Conservation (phyloP, 1,139 yeast species). For the Protomyces lactucae-debilis region DNA sequence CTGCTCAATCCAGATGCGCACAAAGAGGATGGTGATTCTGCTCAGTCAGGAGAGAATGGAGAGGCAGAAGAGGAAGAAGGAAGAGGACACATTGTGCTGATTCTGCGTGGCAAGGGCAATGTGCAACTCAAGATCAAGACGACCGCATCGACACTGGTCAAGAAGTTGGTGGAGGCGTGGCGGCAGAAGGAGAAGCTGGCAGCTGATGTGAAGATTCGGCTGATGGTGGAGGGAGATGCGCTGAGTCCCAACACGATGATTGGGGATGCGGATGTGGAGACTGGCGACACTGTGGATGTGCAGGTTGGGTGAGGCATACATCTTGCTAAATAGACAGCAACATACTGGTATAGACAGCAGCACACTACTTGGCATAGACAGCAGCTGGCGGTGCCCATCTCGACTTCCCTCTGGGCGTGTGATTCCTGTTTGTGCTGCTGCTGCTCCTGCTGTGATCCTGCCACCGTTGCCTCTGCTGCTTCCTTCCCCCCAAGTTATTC, state of each 20-base stretch:
- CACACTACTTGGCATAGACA: too few species aligned
- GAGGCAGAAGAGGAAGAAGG: background rate
- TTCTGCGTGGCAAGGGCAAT: background rate
- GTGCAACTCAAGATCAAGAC: constrained; percentile 13
- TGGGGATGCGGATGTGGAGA: constrained; percentile 12
- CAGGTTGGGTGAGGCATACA: background rate
- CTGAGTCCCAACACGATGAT: constrained; percentile 1
- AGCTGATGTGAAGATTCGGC: background rate
- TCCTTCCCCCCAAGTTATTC: background rate
- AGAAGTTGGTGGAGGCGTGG: constrained; percentile 2
- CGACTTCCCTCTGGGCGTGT: too few species aligned
- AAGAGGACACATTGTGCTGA: background rate
- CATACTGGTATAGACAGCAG: too few species aligned
- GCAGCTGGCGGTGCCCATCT: too few species aligned
- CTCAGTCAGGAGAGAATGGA: background rate
- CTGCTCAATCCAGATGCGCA: background rate
- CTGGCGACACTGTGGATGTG: constrained; percentile 15
- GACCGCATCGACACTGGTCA: background rate
- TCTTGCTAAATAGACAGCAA: too few species aligned
- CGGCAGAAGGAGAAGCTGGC: background rate
- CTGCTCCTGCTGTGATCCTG: too few species aligned
- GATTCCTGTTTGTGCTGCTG: too few species aligned
- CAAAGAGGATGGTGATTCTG: background rate
- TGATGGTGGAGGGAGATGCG: constrained; percentile 11
- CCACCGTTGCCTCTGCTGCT: too few species aligned